Base-by-base conservation (phyloP, 1,139 yeast genomes). In the Spencermartinsiella ligniputridi region DNA sequence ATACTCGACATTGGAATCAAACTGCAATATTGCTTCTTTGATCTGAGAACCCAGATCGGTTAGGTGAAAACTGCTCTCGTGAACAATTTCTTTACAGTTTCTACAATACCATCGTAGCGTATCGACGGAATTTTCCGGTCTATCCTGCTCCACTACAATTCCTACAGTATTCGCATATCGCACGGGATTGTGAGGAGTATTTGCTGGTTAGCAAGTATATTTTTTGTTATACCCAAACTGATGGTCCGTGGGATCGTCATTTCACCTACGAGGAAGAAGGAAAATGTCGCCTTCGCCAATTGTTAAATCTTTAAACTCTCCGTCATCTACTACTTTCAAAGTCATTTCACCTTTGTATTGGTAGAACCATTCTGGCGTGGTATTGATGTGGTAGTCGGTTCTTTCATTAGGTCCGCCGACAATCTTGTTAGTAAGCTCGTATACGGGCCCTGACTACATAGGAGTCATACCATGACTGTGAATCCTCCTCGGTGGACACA, bases 321-420 rank as follows among this genome's bases (percentile, higher is more conserved):
- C 94, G 9, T 79, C 82, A 55, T 89, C 96, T 1, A 89, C 96
- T 1, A 90, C 95, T 55, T 79, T 81, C 51, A 90, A 72, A 24
- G 86, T 76, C 95, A 90, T 89, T 27, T 74, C 70, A 1, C 97
- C 97, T 64, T 87, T 86, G 61, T 83, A 76, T 71, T 84, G 94
- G 63, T 84, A 82, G 64, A 90, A 90, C 76, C 89, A 90, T 59
- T 89, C 97, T 0, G 97, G 97, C 0, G 97, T 90, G 57, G 87
- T 95, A 60, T 90, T 90, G 44, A 90, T 78, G 61, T 90, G 97
- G 63, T 87, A 90, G 61, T 90, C 97, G 0, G 96, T 88, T 49
- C 97, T 74, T 58, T 83, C 95, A 63, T 90, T 90, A 1, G 97
- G 97, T 0, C 97, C 97, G 5, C 97, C 97, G 2, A 90, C 95